Base-by-base conservation (phyloP, 169 alveolate species). In the Toxoplasma gondii region DNA sequence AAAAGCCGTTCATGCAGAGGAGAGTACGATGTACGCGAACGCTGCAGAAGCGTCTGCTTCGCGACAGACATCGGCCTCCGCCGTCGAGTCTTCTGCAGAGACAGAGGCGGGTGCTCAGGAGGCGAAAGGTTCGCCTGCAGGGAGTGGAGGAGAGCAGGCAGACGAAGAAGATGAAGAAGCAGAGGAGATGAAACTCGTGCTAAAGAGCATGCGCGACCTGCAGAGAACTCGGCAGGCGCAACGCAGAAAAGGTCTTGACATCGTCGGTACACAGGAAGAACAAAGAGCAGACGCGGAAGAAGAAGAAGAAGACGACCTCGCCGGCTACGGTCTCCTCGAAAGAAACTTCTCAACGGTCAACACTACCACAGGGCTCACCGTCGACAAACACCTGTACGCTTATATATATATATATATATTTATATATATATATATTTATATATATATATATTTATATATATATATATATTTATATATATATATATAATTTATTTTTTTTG, bases 261-360 rank as follows among this genome's bases (percentile, higher is more conserved):
- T 82, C 24, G 41, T 38, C 12, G 36, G 90, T 41, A 17, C 39
- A 19, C 69, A 82, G 41, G 90, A 82, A 41, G 34, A 39, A 82
- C 44, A 82, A 31, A 36, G 41, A 31, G 38, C 90, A 9, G 45
- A 78, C 36, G 39, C 10, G n/a, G 67, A 38, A 41, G 90, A 29
- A 41, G 90, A 82, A 41, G 90, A 41, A 39, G 90, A 82, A 82
- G 90, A 82, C 90, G 90, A 44, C 54, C 67, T 82, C 31, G 58
- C 90, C 1, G 90, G 90, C 34, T 82, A 82, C 67, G 90, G 90
- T 2, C 90, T 82, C 31, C 90, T 82, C 64, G 90, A 82, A 31
- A 36, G 64, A 82, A 82, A 36, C 90, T 82, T 82, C 36, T 82
- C 90, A 5, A 36, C 90, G 1, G 90, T 82, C 69, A 43, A 82